phyloP scores from a whole-genome alignment of 257 asterid species.

The Agastache rugosa region DNA sequence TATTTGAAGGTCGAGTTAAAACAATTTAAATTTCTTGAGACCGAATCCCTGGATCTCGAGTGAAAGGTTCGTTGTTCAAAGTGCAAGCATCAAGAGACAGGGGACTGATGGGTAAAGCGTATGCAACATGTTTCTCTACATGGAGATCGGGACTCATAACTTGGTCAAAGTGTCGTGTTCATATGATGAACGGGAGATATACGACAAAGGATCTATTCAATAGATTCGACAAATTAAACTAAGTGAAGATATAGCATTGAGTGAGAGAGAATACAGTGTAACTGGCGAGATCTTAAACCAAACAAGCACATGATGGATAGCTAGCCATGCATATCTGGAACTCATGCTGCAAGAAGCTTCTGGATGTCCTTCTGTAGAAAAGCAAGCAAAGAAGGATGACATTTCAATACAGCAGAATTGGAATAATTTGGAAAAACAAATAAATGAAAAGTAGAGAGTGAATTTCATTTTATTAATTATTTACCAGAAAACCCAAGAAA shows the following conservation, averaged over 20 bases:
- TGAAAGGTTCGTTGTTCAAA: too few species aligned
- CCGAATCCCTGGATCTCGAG: too few species aligned
- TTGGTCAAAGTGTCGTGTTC: not conserved
- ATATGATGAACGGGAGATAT: not conserved
- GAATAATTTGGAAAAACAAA: constrained; percentile 1
- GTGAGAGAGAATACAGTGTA: not conserved
- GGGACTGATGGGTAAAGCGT: too few species aligned
- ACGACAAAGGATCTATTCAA: constrained; percentile 23
- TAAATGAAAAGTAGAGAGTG: not conserved
- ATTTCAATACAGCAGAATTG: not conserved
- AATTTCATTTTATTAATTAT: not conserved
- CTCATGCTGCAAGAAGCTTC: constrained; percentile 65
- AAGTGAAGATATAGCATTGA: not conserved
- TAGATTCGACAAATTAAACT: not conserved
- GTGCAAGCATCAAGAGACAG: too few species aligned
- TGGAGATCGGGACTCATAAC: not conserved
- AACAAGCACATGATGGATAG: constrained; percentile 22
- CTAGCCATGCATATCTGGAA: constrained; percentile 25
- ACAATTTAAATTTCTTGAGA: too few species aligned
- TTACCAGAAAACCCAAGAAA: not conserved
- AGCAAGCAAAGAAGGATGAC: not conserved
- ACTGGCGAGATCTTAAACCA: not conserved
- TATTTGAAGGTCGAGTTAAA: too few species aligned
- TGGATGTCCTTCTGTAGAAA: constrained; percentile 68
- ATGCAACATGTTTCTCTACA: not conserved